phyloP scores from a whole-genome alignment of 306 rosid genomes.

The Notholithocarpus densiflorus region DNA sequence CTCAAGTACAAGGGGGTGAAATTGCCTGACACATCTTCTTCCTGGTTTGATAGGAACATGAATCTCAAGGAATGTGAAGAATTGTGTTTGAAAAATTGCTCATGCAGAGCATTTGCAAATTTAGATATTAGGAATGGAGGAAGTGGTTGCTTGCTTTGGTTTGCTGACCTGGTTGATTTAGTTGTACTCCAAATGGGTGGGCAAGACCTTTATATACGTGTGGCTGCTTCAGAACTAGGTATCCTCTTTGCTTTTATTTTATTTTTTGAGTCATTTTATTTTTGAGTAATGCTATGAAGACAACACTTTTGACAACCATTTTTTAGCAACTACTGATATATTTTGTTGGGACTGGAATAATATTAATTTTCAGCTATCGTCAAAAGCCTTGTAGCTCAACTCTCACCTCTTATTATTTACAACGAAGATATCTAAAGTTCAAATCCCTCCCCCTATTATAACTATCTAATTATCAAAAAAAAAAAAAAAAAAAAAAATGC shows the following conservation, averaged over 20 bases:
- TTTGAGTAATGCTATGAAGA: background rate
- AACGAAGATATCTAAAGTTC: too few species aligned
- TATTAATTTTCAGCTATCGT: too few species aligned
- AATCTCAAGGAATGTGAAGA: background rate
- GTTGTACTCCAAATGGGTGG: background rate
- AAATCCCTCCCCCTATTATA: too few species aligned
- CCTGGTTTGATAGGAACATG: background rate
- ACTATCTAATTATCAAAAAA: too few species aligned
- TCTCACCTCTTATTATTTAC: too few species aligned
- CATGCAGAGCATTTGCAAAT: background rate
- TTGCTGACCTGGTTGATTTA: background rate
- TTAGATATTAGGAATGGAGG: background rate
- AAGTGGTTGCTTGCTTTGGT: background rate
- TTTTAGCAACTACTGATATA: too few species aligned
- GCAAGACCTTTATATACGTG: background rate
- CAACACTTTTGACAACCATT: too few species aligned
- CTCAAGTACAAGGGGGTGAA: background rate
- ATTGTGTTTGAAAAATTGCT: background rate
- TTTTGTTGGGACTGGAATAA: too few species aligned
- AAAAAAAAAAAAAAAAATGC: too few species aligned
- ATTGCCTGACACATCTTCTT: background rate
- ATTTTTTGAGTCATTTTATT: background rate
- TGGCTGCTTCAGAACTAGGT: background rate
- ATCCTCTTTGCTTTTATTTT: background rate
- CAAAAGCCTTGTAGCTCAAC: too few species aligned